A percentile compares a stretch with the other conserved stretches of the same genome.
Conservation (phyloP, 805 yeast species). For the Ogataea polymorpha region DNA sequence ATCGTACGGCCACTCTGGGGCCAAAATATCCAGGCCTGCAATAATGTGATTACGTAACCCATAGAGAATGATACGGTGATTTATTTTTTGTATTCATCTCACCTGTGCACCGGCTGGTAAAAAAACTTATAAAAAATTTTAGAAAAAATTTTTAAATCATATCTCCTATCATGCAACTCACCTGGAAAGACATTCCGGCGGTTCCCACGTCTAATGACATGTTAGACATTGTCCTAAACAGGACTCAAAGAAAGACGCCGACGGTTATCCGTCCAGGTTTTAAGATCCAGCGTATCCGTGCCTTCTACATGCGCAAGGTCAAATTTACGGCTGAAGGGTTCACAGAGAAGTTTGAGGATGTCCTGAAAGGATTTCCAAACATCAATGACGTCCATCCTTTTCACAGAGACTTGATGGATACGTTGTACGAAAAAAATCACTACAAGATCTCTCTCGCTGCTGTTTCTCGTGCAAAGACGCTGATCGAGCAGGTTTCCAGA, state of each 20-base stretch:
- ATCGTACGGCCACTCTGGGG: too few species aligned
- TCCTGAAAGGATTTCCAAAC: slow-evolving; percentile 88
- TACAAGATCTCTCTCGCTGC: slow-evolving; percentile 96
- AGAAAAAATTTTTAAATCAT: slow-evolving; percentile 2
- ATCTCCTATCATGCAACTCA: slow-evolving; percentile 70
- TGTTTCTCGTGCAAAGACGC: slow-evolving; percentile 85
- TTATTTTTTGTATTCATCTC: neutral
- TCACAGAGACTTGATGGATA: slow-evolving; percentile 97
- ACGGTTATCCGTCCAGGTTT: slow-evolving; percentile 98
- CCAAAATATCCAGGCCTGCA: too few species aligned
- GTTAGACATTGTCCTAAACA: slow-evolving; percentile 92
- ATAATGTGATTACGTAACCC: too few species aligned
- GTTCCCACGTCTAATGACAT: slow-evolving; percentile 90
- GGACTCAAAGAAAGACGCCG: slow-evolving; percentile 98
- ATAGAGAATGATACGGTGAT: too few species aligned
- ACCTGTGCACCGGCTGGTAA: slow-evolving; percentile 1
- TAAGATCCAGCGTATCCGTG: slow-evolving; percentile 91
- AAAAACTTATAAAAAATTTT: neutral
- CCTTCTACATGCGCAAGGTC: slow-evolving; percentile 98
- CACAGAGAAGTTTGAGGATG: slow-evolving; percentile 83
- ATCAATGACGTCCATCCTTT: slow-evolving; percentile 97
- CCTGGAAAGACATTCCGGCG: slow-evolving; percentile 98
- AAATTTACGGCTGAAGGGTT: slow-evolving; percentile 96
- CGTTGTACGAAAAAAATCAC: slow-evolving; percentile 96
- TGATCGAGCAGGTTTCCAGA: slow-evolving; percentile 93